Conservation (phyloP, 306 rosid species). For the Castanea sativa region DNA sequence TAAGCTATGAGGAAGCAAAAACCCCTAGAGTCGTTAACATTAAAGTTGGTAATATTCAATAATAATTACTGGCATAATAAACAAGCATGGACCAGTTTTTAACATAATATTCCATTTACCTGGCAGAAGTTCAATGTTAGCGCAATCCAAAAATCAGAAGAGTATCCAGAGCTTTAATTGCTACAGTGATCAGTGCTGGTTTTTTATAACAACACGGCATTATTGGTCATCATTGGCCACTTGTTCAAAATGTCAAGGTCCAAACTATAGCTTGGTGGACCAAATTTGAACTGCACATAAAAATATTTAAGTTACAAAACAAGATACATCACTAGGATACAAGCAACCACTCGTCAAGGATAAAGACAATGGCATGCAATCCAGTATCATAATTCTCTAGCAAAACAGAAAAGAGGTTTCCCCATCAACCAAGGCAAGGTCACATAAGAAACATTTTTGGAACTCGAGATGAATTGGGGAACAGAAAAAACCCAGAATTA, state of each 20-base stretch:
- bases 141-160: background rate
- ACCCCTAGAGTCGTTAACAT: background rate
- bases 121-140: background rate
- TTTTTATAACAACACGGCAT: background rate
- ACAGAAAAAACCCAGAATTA: background rate
- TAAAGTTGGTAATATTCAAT: background rate
- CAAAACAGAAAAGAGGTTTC: background rate
- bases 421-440: conserved; percentile 13
- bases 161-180: background rate
- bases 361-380: background rate
- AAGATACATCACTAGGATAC: background rate
- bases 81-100: background rate
- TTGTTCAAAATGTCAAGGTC: background rate
- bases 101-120: background rate
- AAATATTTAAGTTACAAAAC: background rate
- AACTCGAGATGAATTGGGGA: background rate
- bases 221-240: background rate
- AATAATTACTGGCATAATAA: background rate
- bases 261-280: conserved; percentile 4
- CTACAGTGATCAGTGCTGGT: background rate
- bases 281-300: background rate
- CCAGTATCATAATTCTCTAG: background rate
- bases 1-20: background rate
- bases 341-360: background rate
- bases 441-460: background rate